These are phyloP conservation scores for Entophlyctis luteolus DNA, from an alignment of 192 early-diverging fungal species.

Conservation along the genomic window DNA sequence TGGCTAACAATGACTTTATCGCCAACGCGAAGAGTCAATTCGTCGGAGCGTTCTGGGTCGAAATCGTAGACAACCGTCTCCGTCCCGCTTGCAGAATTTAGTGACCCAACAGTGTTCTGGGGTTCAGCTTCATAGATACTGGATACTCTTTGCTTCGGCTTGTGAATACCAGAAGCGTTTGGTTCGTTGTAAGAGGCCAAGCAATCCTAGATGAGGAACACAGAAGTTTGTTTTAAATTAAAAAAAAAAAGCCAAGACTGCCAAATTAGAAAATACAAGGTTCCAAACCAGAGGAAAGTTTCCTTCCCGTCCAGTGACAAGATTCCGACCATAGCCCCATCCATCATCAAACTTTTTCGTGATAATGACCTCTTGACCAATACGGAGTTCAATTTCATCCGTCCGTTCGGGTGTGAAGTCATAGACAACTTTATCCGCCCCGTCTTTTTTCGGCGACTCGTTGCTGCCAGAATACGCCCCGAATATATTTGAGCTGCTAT, in stretches of 20 bases:
- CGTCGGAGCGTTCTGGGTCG: conserved; percentile 1
- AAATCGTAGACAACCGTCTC: conserved; percentile 15
- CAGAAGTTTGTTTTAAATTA: neutral
- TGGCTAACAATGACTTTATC: neutral
- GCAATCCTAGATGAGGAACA: conserved; percentile 1
- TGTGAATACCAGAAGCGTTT: neutral
- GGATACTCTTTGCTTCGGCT: neutral
- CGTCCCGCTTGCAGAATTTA: neutral
- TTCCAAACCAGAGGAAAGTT: conserved; percentile 82
- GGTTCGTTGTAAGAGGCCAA: neutral
- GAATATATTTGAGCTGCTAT: neutral
- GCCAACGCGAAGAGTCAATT: neutral
- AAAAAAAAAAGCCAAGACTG: neutral
- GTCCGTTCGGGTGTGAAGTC: conserved; percentile 40
- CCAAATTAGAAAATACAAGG: conserved; percentile 30
- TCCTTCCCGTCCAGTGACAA: conserved; percentile 64
- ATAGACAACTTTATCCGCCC: neutral
- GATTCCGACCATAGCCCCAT: conserved; percentile 79
- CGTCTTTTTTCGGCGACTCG: neutral
- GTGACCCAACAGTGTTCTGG: neutral
- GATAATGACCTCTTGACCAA: conserved; percentile 69
- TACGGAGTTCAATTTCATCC: conserved; percentile 71
- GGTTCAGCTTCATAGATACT: neutral
- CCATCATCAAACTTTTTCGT: conserved; percentile 78
- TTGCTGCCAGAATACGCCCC: neutral